These are phyloP conservation scores for Carex kokanica DNA, from an alignment of 176 grass and related monocot species.

Conservation along the genomic window DNA sequence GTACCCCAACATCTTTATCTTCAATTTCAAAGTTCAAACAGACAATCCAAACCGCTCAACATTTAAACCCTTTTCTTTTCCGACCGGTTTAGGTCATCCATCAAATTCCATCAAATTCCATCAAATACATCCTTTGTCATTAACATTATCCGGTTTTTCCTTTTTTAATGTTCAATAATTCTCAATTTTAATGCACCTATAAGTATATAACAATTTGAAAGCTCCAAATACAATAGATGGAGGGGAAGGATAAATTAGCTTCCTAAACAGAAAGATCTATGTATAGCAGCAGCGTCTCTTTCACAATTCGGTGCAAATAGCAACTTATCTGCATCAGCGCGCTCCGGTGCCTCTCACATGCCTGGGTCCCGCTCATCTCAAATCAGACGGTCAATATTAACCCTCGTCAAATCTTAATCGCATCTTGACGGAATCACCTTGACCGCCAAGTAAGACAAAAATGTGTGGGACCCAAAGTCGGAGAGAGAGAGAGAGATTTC, in stretches of 20 bases:
- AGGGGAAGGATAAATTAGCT: neutral
- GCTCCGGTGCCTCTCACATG: neutral
- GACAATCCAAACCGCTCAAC: no score
- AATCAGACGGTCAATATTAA: neutral
- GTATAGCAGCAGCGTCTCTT: neutral
- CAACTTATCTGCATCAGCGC: neutral
- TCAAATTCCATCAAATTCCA: slow-evolving; percentile 2
- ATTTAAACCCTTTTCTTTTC: neutral
- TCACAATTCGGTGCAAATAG: slow-evolving; percentile 13
- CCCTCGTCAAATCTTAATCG: neutral
- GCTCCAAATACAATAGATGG: neutral
- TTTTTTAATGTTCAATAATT: neutral
- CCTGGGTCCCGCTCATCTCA: neutral
- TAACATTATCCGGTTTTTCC: neutral
- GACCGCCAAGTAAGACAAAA: neutral
- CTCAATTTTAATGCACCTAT: neutral
- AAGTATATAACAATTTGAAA: neutral
- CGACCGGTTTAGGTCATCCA: neutral
- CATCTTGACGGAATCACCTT: neutral
- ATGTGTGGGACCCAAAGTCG: neutral
- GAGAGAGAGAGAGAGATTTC: neutral
- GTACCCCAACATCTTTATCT: no score
- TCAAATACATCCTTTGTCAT: neutral
- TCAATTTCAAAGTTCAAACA: no score
- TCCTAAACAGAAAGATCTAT: neutral